These are phyloP conservation scores for Blastomyces parvus DNA, from an alignment of 2,329 filamentous ascomycete species.

Conservation along the genomic window DNA sequence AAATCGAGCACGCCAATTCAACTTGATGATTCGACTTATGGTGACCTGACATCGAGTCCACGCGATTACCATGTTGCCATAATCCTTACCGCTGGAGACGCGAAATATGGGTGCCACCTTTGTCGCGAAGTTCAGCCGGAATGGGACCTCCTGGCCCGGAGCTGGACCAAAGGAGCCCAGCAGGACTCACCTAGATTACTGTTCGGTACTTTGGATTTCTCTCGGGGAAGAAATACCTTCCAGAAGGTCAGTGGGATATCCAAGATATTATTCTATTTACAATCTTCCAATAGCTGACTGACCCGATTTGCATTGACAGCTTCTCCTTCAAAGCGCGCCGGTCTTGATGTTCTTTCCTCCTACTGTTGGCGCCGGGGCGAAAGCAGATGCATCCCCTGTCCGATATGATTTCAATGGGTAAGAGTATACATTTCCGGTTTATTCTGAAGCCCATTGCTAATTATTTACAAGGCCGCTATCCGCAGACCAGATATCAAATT, in stretches of 20 bases:
- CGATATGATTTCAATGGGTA: conserved; percentile 86
- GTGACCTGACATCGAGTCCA: conserved; percentile 62
- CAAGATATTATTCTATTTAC: neutral
- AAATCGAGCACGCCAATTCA: conserved; percentile 59
- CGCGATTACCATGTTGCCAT: conserved; percentile 77
- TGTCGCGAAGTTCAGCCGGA: conserved; percentile 90
- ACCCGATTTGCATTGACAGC: conserved; percentile 41
- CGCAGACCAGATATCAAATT: conserved; percentile 69
- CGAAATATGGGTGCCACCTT: conserved; percentile 72
- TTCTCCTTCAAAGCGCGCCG: conserved; percentile 88
- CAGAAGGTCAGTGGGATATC: conserved; percentile 57
- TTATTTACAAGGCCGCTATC: conserved; percentile 49
- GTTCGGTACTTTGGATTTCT: conserved; percentile 80
- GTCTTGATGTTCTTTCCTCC: conserved; percentile 81
- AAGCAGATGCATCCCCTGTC: conserved; percentile 55
- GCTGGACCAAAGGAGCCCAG: conserved; percentile 81
- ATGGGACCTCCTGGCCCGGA: conserved; percentile 77
- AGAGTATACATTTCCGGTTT: conserved; percentile 23
- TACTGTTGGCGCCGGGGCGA: conserved; percentile 70
- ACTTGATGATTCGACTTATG: conserved; percentile 67
- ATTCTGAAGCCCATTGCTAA: conserved; percentile 8
- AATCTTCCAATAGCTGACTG: conserved; percentile 14
- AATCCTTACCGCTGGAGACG: conserved; percentile 76
- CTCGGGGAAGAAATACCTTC: conserved; percentile 73
- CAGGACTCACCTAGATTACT: conserved; percentile 45